Evolutionary conservation across 2,329 filamentous ascomycete genomes (phyloP).

Genomic region (Nemania serpens): DNA sequence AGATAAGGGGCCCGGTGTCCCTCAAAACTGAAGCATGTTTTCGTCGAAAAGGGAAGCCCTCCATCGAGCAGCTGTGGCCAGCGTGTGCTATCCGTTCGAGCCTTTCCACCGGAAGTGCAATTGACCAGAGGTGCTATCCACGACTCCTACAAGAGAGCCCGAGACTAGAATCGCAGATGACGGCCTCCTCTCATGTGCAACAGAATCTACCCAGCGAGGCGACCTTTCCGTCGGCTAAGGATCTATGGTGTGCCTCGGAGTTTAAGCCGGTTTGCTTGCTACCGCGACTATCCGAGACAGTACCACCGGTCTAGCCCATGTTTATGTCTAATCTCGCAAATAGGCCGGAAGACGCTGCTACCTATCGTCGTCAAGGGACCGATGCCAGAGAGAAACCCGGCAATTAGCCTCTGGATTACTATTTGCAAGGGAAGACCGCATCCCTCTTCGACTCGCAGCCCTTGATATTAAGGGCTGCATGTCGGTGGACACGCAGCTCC

Average conservation of each 20-base stretch:
- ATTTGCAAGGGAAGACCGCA: neutral
- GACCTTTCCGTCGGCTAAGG: neutral
- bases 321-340: neutral
- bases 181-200: neutral
- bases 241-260: neutral
- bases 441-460: neutral
- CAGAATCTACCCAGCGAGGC: neutral
- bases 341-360: neutral
- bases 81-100: too few species aligned
- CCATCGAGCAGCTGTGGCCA: neutral
- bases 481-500: neutral
- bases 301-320: neutral
- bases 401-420: neutral
- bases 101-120: neutral
- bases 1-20: neutral
- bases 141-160: neutral
- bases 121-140: neutral
- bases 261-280: neutral
- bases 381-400: neutral
- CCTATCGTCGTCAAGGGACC: neutral
- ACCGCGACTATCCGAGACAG: neutral
- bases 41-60: neutral
- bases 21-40: constrained; percentile 1
- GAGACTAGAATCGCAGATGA: neutral
- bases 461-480: neutral